phyloP scores from a whole-genome alignment of 768 basidiomycete genomes.

The Boletus sp. region DNA sequence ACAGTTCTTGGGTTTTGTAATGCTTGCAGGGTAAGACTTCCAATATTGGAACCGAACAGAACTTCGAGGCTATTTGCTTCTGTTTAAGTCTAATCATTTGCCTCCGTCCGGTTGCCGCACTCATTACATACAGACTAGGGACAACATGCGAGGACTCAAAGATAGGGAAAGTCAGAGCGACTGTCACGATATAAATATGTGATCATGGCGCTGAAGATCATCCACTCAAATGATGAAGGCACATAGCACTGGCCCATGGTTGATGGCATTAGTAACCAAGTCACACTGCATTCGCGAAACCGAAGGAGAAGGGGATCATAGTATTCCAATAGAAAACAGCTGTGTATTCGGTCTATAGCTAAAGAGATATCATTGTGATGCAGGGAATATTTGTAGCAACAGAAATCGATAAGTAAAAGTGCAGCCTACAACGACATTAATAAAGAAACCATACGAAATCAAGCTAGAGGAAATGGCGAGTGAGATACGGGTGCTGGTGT shows the following conservation, averaged over 20 bases:
- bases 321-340: conserved; percentile 16
- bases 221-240: too few species aligned
- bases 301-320: background rate
- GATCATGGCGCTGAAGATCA: background rate
- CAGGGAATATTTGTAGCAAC: conserved; percentile 32
- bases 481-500: conserved; percentile 20
- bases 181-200: background rate
- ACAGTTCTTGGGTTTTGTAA: background rate
- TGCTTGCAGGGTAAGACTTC: background rate
- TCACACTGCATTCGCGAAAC: background rate
- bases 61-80: conserved; percentile 20
- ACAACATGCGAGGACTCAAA: background rate
- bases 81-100: conserved; percentile 28
- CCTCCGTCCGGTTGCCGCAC: conserved; percentile 10
- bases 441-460: conserved; percentile 27
- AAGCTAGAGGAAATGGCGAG: conserved; percentile 16
- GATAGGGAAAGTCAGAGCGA: background rate
- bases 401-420: conserved; percentile 29
- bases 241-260: background rate
- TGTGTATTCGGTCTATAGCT: conserved; percentile 25
- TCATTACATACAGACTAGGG: background rate
- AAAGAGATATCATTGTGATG: conserved; percentile 30
- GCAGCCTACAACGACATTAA: conserved; percentile 25
- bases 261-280: too few species aligned
- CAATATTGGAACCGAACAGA: conserved; percentile 3